phyloP scores from a whole-genome alignment of 345 rosid genomes.

The Hypericum perforatum region DNA sequence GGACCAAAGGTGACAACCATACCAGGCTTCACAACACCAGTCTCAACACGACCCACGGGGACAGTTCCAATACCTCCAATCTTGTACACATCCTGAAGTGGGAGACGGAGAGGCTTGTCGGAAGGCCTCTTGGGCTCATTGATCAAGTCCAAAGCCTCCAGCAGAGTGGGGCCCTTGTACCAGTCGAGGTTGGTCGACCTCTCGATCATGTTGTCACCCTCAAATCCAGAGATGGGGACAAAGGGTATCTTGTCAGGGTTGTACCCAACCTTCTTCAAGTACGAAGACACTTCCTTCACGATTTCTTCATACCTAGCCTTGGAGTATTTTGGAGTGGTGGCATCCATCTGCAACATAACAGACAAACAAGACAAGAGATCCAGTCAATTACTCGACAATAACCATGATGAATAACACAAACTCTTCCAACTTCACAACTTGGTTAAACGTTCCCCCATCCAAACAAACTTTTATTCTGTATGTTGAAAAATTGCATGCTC shows the following conservation, averaged over 20 bases:
- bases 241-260: no score
- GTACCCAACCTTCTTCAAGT: neutral
- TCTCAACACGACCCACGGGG: no score
- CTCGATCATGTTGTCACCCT: constrained; percentile 6
- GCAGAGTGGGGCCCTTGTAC: constrained; percentile 9
- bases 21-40: no score
- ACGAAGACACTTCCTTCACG: constrained; percentile 7
- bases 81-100: neutral
- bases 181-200: constrained; percentile 10
- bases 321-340: constrained; percentile 4
- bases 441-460: no score
- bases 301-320: constrained; percentile 10
- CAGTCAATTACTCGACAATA: no score
- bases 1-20: neutral
- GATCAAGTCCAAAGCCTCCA: constrained; percentile 1
- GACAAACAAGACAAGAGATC: no score
- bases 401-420: no score
- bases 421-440: no score
- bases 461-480: no score
- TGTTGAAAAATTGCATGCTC: no score
- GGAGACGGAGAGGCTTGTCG: constrained; percentile 9
- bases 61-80: no score
- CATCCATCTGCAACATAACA: constrained; percentile 1
- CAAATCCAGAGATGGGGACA: no score
- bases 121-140: constrained; percentile 8